These are phyloP conservation scores for Xylaria sp. DNA, from an alignment of 2,329 filamentous ascomycete genomes.

Conservation along the genomic window DNA sequence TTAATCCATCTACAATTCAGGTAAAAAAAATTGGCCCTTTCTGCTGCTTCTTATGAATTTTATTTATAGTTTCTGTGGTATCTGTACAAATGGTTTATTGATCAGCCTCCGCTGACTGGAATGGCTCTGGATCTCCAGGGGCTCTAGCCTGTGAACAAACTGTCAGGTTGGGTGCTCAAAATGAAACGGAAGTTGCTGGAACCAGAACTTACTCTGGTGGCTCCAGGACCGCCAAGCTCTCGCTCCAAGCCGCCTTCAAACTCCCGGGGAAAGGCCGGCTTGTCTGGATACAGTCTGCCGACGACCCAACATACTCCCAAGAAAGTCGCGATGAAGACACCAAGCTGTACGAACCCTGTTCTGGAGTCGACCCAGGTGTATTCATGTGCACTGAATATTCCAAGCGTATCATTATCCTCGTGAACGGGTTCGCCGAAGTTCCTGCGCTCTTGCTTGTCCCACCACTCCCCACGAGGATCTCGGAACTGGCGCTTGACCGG, in stretches of 20 bases:
- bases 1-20: slow-evolving; percentile 2
- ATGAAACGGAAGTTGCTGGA: background rate
- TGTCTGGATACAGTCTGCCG: slow-evolving; percentile 76
- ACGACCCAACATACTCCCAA: slow-evolving; percentile 74
- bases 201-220: slow-evolving; percentile 67
- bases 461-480: slow-evolving; percentile 93
- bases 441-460: slow-evolving; percentile 95
- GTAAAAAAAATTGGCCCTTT: background rate
- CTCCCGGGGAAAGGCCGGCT: slow-evolving; percentile 72
- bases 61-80: slow-evolving; percentile 23
- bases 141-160: slow-evolving; percentile 59
- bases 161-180: slow-evolving; percentile 14
- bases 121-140: slow-evolving; percentile 65
- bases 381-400: slow-evolving; percentile 87
- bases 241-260: slow-evolving; percentile 78
- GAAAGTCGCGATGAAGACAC: slow-evolving; percentile 71
- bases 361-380: slow-evolving; percentile 84
- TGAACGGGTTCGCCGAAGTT: slow-evolving; percentile 97
- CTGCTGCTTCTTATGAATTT: slow-evolving; percentile 14
- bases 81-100: slow-evolving; percentile 39
- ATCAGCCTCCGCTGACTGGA: slow-evolving; percentile 45
- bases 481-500: slow-evolving; percentile 88
- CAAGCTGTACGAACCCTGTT: slow-evolving; percentile 75
- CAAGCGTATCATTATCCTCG: slow-evolving; percentile 94
- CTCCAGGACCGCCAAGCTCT: slow-evolving; percentile 77